A percentile compares a stretch with the other conserved stretches of the same genome.
phyloP scores from a whole-genome alignment of 1,284 basidiomycete genomes.

The Melanopsichium pennsylvanicum region DNA sequence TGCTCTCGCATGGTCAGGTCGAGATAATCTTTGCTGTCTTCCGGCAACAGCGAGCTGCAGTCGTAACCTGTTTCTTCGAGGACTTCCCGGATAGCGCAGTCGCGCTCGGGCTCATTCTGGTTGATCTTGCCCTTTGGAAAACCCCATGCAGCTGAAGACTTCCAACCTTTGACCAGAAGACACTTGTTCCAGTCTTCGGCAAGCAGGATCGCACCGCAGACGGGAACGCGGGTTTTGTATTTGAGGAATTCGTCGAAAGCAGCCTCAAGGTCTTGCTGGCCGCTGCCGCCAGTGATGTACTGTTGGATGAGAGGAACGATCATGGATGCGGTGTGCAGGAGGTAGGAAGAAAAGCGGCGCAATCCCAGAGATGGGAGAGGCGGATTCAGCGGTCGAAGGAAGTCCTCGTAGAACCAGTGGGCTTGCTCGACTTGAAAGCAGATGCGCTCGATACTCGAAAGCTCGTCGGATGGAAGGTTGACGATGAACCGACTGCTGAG shows the following conservation, averaged over 20 bases:
- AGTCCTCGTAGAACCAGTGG: slow-evolving; percentile 99
- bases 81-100: slow-evolving; percentile 71
- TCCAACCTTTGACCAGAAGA: slow-evolving; percentile 85
- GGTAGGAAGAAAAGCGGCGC: slow-evolving; percentile 91
- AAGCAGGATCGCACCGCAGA: slow-evolving; percentile 97
- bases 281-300: slow-evolving; percentile 56
- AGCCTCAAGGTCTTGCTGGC: slow-evolving; percentile 57
- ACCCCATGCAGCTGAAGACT: slow-evolving; percentile 93
- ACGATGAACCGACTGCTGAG: slow-evolving; percentile 81
- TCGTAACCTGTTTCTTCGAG: slow-evolving; percentile 65
- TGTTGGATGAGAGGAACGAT: slow-evolving; percentile 62
- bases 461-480: slow-evolving; percentile 93
- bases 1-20: slow-evolving; percentile 86
- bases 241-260: slow-evolving; percentile 67
- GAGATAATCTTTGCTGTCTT: slow-evolving; percentile 72
- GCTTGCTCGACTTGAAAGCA: slow-evolving; percentile 99
- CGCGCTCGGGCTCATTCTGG: slow-evolving; percentile 73
- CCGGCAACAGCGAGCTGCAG: slow-evolving; percentile 48
- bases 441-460: slow-evolving; percentile 87
- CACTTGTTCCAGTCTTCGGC: slow-evolving; percentile 83
- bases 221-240: slow-evolving; percentile 96
- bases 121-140: slow-evolving; percentile 99
- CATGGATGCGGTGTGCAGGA: slow-evolving; percentile 69
- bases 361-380: slow-evolving; percentile 78
- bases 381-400: slow-evolving; percentile 83